A percentile compares a stretch with the other conserved stretches of the same genome.
Evolutionary conservation across 2,329 filamentous ascomycete species (phyloP).

Genomic region (Fusarium sp.): DNA sequence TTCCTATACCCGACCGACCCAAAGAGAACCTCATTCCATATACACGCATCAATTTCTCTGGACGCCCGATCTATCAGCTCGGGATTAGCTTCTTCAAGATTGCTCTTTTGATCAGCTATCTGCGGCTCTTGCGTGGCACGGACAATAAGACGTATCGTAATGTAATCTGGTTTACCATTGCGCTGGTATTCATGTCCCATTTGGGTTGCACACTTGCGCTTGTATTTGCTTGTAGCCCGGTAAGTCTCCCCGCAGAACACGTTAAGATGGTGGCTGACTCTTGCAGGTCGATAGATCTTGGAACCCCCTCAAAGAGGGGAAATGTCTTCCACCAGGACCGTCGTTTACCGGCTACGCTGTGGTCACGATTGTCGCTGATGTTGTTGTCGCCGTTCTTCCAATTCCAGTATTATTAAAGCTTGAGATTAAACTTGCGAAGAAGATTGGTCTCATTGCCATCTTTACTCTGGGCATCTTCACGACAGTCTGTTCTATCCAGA

Average conservation of each 20-base stretch:
- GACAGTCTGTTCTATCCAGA: constrained; percentile 65
- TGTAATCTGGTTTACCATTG: constrained; percentile 59
- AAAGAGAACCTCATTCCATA: constrained; percentile 58
- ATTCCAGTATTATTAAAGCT: constrained; percentile 62
- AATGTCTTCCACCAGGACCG: constrained; percentile 59
- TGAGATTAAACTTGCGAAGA: constrained; percentile 62
- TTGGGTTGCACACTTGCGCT: constrained; percentile 62
- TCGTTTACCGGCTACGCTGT: constrained; percentile 65
- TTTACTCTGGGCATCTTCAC: constrained; percentile 67
- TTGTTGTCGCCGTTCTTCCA: constrained; percentile 62
- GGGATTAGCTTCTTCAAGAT: constrained; percentile 69
- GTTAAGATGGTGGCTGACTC: background rate
- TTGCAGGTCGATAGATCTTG: background rate
- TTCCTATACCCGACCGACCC: constrained; percentile 59
- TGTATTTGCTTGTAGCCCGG: constrained; percentile 63
- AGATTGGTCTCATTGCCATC: constrained; percentile 62
- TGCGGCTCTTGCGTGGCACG: constrained; percentile 63
- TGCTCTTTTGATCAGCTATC: constrained; percentile 64
- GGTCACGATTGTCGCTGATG: constrained; percentile 64
- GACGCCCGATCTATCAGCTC: constrained; percentile 65
- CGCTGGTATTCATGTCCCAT: constrained; percentile 59
- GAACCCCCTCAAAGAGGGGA: constrained; percentile 49
- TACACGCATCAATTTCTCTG: constrained; percentile 64
- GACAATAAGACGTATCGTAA: constrained; percentile 58
- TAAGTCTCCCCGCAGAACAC: constrained; percentile 40